A percentile compares a stretch with the other conserved stretches of the same genome.
Evolutionary conservation across 1,139 yeast species (phyloP).

Genomic region (Saccharomyces hybrid): DNA sequence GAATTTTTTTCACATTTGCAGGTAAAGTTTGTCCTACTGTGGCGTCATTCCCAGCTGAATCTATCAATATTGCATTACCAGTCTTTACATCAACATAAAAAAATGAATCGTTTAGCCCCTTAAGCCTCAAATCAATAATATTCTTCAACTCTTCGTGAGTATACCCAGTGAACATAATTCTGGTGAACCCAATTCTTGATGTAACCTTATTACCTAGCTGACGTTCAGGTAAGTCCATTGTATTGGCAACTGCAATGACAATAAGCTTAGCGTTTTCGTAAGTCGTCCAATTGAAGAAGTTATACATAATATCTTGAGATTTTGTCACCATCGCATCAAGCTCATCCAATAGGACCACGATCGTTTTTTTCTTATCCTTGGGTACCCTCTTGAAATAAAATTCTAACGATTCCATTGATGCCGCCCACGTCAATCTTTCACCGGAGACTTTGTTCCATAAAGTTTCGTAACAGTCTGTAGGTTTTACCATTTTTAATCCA

Average conservation of each 20-base stretch:
- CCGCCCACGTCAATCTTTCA: constrained; percentile 52
- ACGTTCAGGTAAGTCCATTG: constrained; percentile 95
- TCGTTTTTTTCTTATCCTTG: constrained; percentile 35
- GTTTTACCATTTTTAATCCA: constrained; percentile 79
- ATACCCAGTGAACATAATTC: constrained; percentile 86
- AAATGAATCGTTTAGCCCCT: constrained; percentile 39
- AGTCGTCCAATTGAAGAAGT: constrained; percentile 96
- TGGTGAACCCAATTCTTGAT: constrained; percentile 79
- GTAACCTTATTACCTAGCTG: constrained; percentile 80
- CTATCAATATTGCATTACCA: constrained; percentile 29
- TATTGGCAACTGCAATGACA: constrained; percentile 90
- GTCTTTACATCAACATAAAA: constrained; percentile 30
- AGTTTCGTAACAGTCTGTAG: constrained; percentile 75
- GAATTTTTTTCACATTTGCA: constrained; percentile 27
- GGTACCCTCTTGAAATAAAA: constrained; percentile 39
- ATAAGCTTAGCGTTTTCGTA: constrained; percentile 69
- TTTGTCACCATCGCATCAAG: constrained; percentile 84
- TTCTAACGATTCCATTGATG: constrained; percentile 54
- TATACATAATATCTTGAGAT: constrained; percentile 84
- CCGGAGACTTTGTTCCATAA: constrained; percentile 74
- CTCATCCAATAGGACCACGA: constrained; percentile 83
- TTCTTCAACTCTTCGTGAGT: constrained; percentile 68
- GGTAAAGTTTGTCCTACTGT: constrained; percentile 7
- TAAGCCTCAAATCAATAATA: constrained; percentile 67
- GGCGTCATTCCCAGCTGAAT: constrained; percentile 10